Evolutionary conservation across 306 rosid species (phyloP).

Genomic region (Lablab purpureus): DNA sequence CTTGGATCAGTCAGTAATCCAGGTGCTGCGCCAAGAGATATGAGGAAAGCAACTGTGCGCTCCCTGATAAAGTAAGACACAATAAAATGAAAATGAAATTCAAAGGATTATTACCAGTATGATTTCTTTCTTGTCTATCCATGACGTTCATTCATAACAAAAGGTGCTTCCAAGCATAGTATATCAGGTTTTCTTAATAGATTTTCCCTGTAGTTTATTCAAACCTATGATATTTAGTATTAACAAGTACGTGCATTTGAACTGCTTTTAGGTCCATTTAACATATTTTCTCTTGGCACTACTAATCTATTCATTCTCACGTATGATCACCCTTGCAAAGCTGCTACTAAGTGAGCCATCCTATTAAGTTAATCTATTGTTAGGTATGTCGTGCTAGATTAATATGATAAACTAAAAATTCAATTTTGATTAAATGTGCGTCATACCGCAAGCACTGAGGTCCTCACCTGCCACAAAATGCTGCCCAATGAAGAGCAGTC

Average conservation of each 20-base stretch:
- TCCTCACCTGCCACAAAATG: conserved; percentile 84
- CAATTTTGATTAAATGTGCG: conserved; percentile 19
- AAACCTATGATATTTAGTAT: conserved; percentile 20
- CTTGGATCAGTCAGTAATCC: conserved; percentile 81
- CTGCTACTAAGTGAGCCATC: conserved; percentile 12
- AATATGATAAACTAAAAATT: conserved; percentile 17
- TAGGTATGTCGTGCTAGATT: conserved; percentile 3
- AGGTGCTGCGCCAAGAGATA: conserved; percentile 83
- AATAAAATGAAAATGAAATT: conserved; percentile 37
- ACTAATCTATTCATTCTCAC: not conserved
- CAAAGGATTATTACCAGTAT: conserved; percentile 9
- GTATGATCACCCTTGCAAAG: not conserved
- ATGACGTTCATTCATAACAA: conserved; percentile 17
- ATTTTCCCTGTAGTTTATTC: conserved; percentile 2
- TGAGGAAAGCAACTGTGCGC: conserved; percentile 74
- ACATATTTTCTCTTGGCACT: conserved; percentile 23
- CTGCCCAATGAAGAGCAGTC: conserved; percentile 99
- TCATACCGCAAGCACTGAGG: conserved; percentile 27
- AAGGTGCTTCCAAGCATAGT: conserved; percentile 26
- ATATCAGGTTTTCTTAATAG: not conserved
- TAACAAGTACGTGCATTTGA: conserved; percentile 5
- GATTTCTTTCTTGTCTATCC: not conserved
- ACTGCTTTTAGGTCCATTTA: conserved; percentile 35
- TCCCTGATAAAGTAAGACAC: conserved; percentile 63
- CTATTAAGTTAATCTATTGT: conserved; percentile 1